Evolutionary conservation across 73 alveolate genomes (phyloP).

Genomic region (Paramecium octaurelia): DNA sequence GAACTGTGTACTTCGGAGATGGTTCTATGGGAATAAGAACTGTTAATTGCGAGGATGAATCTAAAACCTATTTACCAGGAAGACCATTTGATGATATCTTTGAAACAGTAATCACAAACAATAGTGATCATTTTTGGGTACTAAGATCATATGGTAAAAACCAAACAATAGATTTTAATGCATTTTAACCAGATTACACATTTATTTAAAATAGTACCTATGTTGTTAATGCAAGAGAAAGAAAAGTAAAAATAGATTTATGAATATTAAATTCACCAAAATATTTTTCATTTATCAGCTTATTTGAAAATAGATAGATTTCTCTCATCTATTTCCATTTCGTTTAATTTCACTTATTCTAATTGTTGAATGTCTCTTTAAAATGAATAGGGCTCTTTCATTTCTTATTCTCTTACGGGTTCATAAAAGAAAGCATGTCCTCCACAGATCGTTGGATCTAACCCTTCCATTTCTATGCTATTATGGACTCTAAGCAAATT

Average conservation of each 20-base stretch:
- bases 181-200: background rate
- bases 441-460: background rate
- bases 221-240: background rate
- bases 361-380: background rate
- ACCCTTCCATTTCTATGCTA: background rate
- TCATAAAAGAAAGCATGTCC: conserved; percentile 34
- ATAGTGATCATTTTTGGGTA: conserved; percentile 59
- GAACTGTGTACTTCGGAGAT: conserved; percentile 74
- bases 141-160: background rate
- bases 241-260: background rate
- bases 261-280: background rate
- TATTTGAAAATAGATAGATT: background rate
- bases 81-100: conserved; percentile 43
- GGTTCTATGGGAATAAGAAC: conserved; percentile 64
- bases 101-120: conserved; percentile 35
- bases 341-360: background rate
- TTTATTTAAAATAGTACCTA: background rate
- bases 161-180: background rate
- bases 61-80: conserved; percentile 7
- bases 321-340: background rate
- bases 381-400: background rate
- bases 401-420: conserved; percentile 18
- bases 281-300: background rate
- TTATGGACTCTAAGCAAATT: background rate
- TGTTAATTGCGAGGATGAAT: background rate